Percentiles rank a stretch among this genome's conserved stretches.
phyloP scores from a whole-genome alignment of 257 asterid species.

The Nicotiana attenuata region DNA sequence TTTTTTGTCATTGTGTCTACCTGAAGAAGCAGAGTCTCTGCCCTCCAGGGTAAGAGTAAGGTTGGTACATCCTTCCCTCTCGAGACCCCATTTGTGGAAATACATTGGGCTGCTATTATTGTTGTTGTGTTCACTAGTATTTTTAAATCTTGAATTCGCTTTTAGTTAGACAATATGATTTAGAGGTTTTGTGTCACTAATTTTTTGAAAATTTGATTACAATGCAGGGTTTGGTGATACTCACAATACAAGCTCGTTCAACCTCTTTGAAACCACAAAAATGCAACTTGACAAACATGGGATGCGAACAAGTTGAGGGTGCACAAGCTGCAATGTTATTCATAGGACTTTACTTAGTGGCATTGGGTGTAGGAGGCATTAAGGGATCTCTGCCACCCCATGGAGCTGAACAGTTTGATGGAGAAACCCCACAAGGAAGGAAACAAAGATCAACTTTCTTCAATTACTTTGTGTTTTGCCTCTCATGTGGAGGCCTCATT shows the following conservation, averaged over 20 bases:
- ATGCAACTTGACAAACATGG: constrained; percentile 30
- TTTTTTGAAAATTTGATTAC: background rate
- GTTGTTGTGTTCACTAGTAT: too few species aligned
- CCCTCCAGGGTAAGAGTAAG: too few species aligned
- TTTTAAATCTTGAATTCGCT: too few species aligned
- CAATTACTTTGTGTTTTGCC: constrained; percentile 76
- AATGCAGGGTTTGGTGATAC: constrained; percentile 61
- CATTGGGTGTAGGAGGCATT: constrained; percentile 75
- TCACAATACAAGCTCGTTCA: constrained; percentile 69
- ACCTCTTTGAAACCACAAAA: constrained; percentile 50
- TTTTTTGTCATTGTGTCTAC: too few species aligned
- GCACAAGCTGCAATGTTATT: constrained; percentile 62
- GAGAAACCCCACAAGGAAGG: constrained; percentile 49
- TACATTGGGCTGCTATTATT: too few species aligned
- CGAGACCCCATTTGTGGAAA: too few species aligned
- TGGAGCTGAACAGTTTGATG: constrained; percentile 85
- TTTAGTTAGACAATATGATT: too few species aligned
- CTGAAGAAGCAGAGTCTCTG: too few species aligned
- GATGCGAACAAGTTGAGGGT: constrained; percentile 60
- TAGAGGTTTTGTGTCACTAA: background rate
- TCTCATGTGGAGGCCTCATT: constrained; percentile 66
- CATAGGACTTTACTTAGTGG: constrained; percentile 63
- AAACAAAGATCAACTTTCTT: constrained; percentile 77
- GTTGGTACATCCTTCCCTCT: too few species aligned
- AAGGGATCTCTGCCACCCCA: constrained; percentile 72